Evolutionary conservation across 78 protist species (phyloP).

Genomic region (Emiliania huxleyi): DNA sequence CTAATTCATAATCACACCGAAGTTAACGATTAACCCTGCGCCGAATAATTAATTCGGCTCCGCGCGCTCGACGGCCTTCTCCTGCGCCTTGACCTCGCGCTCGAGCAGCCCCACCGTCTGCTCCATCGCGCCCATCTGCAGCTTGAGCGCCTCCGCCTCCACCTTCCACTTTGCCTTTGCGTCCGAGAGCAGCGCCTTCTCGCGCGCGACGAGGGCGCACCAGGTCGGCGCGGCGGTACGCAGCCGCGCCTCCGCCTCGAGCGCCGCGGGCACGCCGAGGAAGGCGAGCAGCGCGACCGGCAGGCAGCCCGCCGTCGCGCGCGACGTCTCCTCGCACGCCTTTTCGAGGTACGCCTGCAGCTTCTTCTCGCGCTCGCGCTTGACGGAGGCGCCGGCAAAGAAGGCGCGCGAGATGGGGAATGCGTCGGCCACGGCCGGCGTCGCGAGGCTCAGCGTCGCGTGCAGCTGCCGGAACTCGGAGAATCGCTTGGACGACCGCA

Average conservation of each 20-base stretch:
- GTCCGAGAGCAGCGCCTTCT: background rate
- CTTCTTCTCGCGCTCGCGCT: background rate
- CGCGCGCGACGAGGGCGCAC: background rate
- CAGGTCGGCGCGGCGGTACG: background rate
- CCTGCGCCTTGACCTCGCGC: background rate
- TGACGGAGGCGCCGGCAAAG: background rate
- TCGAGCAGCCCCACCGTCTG: background rate
- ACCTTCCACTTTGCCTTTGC: background rate
- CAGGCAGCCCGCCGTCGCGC: background rate
- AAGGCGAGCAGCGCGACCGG: background rate
- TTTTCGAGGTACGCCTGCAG: background rate
- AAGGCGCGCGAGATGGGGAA: background rate
- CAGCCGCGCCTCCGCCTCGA: background rate
- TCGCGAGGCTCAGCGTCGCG: background rate
- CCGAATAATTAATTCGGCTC: too few relatives aligned
- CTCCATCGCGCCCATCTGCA: background rate
- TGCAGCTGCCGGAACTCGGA: background rate
- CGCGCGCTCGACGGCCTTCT: too few relatives aligned
- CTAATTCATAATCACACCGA: too few relatives aligned
- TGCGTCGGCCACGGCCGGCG: background rate
- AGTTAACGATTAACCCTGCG: too few relatives aligned
- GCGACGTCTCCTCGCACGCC: background rate
- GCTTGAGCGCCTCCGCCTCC: background rate
- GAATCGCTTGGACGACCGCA: background rate
- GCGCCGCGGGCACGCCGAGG: background rate